Percentiles rank a stretch among this genome's conserved stretches.
Evolutionary conservation across 2,329 filamentous ascomycete genomes (phyloP).

Genomic region (Aspergillus floridensis): DNA sequence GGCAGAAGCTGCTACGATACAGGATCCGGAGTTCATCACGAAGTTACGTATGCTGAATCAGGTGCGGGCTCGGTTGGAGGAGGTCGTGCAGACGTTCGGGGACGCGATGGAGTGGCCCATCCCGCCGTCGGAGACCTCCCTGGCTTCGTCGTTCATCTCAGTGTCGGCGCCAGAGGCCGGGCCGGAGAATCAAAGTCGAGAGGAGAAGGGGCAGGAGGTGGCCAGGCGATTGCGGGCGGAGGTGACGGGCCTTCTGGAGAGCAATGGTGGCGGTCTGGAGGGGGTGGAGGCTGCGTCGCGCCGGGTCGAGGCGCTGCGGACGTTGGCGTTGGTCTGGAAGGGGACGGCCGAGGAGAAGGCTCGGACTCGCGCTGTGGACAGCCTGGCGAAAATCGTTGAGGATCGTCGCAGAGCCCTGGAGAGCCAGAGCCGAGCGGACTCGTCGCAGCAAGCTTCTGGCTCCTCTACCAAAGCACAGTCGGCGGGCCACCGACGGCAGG

Average conservation of each 20-base stretch:
- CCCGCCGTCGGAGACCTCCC: slow-evolving; percentile 79
- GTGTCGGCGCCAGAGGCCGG: slow-evolving; percentile 81
- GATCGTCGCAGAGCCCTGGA: slow-evolving; percentile 58
- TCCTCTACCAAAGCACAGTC: slow-evolving; percentile 4
- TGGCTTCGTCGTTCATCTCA: slow-evolving; percentile 81
- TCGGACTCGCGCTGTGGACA: slow-evolving; percentile 75
- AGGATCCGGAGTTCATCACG: slow-evolving; percentile 65
- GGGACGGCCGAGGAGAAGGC: slow-evolving; percentile 95
- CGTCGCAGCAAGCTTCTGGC: slow-evolving; percentile 17
- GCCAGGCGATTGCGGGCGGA: slow-evolving; percentile 64
- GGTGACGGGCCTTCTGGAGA: slow-evolving; percentile 64
- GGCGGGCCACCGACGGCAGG: slow-evolving; percentile 21
- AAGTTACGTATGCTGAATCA: slow-evolving; percentile 78
- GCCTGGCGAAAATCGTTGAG: slow-evolving; percentile 76
- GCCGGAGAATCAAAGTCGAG: slow-evolving; percentile 64
- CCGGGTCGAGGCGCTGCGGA: slow-evolving; percentile 73
- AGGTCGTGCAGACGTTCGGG: slow-evolving; percentile 86
- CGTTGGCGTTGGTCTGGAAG: slow-evolving; percentile 80
- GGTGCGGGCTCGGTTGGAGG: slow-evolving; percentile 79
- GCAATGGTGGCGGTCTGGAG: slow-evolving; percentile 57
- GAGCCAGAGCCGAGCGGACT: slow-evolving; percentile 35
- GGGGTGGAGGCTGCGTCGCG: slow-evolving; percentile 68
- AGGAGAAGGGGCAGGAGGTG: slow-evolving; percentile 85
- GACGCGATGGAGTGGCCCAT: slow-evolving; percentile 95
- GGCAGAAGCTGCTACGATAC: not conserved